Evolutionary conservation across 2,329 filamentous ascomycete species (phyloP), one percentile per base, ranked within the genome.

Genomic region (Cercospora brassicicola): DNA sequence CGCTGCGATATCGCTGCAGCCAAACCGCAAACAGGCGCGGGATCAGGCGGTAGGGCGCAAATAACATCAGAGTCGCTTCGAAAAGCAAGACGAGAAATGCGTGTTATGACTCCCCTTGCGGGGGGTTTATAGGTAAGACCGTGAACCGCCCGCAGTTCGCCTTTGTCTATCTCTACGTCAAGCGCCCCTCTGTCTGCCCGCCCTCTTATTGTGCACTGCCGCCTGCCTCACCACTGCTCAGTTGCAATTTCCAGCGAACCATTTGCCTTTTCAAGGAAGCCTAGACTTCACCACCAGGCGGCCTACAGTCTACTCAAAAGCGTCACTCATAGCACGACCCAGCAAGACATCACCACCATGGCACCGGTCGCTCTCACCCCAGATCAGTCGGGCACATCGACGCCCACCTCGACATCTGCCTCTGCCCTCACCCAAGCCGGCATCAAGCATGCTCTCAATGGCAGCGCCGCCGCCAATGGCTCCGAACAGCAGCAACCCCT

Each of bases 401-500:
- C 78, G 2, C 78, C 78, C 18, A 79, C 76, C 20, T 73, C 74
- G 28, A 72, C 74, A 3, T 75, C 76, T 31, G 78, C 78, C 28
- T 76, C 78, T 8, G 71, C 73, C 60, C 75, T 81, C 60, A 79
- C 77, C 45, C 71, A 76, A 64, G 78, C 78, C 18, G 79, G 79
- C 69, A 78, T 80, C 72, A 76, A 77, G 73, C 76, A 79, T 67
- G 66, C 69, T 62, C 69, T 70, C 42, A 64, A 64, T 26, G 59
- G 67, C 57, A 59, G 57, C 30, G 23, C 31, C 48, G 26, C 28
- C 28, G 51, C 53, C 62, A 59, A 59, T 31, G 51, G 59, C 59
- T 67, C 71, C 55, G 74, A 72, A 42, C 62, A 67, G 67, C 78
- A 82, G 18, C 74, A 82, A 23, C 74, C 80, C 28, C 77, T 84